Evolutionary conservation across 768 basidiomycete species (phyloP), one percentile per base, ranked within the genome.

Genomic region (Podaxis rugospora): DNA sequence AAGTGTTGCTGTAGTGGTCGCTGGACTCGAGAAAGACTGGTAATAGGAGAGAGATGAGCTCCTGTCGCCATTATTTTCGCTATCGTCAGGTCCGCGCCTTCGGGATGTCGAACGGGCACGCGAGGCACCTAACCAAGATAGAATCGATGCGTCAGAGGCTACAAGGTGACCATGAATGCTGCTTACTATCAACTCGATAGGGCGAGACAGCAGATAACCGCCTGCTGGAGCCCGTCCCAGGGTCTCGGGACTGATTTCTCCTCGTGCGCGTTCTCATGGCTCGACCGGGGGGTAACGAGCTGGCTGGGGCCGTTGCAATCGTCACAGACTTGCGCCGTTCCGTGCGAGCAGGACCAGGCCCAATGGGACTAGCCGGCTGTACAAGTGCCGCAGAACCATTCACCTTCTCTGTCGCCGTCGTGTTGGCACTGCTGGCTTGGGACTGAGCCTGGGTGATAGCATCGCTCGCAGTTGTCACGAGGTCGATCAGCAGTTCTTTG

Each of bases 61-160:
- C 37, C 80, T 79, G 51, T 86, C 81, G 4, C 79, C 69, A 49
- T 75, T 74, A 32, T 16, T 32, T 55, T 86, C 85, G 39, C 78
- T 78, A 62, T 91, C 90, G 65, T 90, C 88, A 60, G 78, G 85
- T 14, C 83, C 87, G 39, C 90, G 85, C 71, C 83, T 85, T 51
- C 90, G 86, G 42, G 90, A 92, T 1, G 87, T 81, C 46, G 90
- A 92, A 65, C 90, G 79, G 49, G 90, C 88, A 63, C 90, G 81
- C 64, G 86, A 84, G 28, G 84, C 86, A 76, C 77, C 76, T 21
- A 32, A 4, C 21, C 18, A 11, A 63, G 40, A 60, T 57, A 39
- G 56, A 6, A 32, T 32, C 32, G 62, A 49, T 10, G 39, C 61
- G 62, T 6, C 4, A 53, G 37, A 18, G 49, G 27, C 11, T 36